Evolutionary conservation across 2,329 filamentous ascomycete genomes (phyloP).

Genomic region (Aspergillus pseudonomiae): DNA sequence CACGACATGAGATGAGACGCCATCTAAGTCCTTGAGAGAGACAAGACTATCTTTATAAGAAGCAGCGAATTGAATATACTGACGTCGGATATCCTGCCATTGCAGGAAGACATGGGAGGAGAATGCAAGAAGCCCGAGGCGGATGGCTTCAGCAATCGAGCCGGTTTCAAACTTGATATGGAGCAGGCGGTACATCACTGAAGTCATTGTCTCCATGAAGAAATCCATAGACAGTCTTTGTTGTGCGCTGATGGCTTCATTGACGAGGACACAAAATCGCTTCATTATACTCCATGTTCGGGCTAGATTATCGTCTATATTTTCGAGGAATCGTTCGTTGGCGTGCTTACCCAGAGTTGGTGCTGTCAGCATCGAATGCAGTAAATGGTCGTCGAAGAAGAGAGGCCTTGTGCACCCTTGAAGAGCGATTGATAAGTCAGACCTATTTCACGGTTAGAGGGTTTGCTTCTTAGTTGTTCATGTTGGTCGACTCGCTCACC

Average conservation of each 20-base stretch:
- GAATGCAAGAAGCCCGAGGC: constrained; percentile 45
- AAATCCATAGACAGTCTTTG: constrained; percentile 24
- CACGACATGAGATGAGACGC: neutral
- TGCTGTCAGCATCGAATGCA: neutral
- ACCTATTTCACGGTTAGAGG: neutral
- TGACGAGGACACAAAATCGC: neutral
- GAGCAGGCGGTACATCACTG: constrained; percentile 47
- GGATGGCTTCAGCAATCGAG: constrained; percentile 40
- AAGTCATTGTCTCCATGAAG: constrained; percentile 38
- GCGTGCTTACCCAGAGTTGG: neutral
- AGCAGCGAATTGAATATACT: neutral
- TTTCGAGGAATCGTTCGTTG: neutral
- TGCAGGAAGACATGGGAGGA: constrained; percentile 43
- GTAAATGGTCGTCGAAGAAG: neutral
- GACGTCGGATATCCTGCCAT: neutral
- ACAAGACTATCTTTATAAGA: neutral
- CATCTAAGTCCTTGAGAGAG: neutral
- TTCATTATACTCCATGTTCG: constrained; percentile 2
- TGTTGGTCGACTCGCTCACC: neutral
- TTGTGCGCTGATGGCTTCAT: constrained; percentile 19
- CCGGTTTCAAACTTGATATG: constrained; percentile 31
- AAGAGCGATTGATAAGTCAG: constrained; percentile 4
- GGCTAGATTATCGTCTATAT: neutral
- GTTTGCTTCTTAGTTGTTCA: neutral
- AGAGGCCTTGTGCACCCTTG: neutral